A percentile compares a stretch with the other conserved stretches of the same genome.
Conservation (phyloP, 2,329 filamentous ascomycete species). For the Pseudopyrenochaeta lycopersici region DNA sequence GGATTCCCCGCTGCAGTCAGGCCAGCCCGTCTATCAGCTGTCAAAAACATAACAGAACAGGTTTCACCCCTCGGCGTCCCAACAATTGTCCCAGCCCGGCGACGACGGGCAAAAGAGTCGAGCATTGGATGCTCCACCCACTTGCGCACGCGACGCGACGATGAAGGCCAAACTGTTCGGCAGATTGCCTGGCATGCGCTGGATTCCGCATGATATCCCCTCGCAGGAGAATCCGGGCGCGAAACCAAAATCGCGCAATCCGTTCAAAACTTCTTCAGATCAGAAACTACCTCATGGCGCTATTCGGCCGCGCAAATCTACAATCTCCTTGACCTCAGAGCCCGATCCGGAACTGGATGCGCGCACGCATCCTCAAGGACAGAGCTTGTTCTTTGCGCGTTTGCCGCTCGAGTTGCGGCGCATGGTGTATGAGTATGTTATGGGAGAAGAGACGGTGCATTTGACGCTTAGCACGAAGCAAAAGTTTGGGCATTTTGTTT, state of each 20-base stretch:
- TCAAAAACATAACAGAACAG: not conserved
- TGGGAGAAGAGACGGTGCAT: conserved; percentile 41
- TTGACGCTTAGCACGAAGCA: conserved; percentile 40
- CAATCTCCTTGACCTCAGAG: conserved; percentile 26
- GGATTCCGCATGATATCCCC: conserved; percentile 39
- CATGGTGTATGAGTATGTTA: conserved; percentile 44
- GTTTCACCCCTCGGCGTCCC: not conserved
- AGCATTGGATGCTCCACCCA: conserved; percentile 2
- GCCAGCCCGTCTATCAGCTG: conserved; percentile 1
- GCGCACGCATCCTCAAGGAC: conserved; percentile 37
- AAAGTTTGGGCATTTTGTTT: conserved; percentile 44
- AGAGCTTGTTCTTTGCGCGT: conserved; percentile 40
- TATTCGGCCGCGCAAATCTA: conserved; percentile 28
- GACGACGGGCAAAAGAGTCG: not conserved
- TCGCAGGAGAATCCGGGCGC: conserved; percentile 4
- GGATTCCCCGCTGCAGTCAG: conserved; percentile 1
- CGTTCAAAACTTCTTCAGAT: conserved; percentile 8
- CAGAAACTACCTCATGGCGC: not conserved
- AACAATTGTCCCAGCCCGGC: not conserved
- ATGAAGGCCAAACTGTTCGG: conserved; percentile 19
- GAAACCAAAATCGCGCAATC: conserved; percentile 26
- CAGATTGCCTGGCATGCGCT: conserved; percentile 32
- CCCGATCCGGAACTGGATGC: conserved; percentile 33
- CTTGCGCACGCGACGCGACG: not conserved
- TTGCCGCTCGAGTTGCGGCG: conserved; percentile 42